Evolutionary conservation across 2,329 filamentous ascomycete species (phyloP).

Genomic region (Penicillium sp.): DNA sequence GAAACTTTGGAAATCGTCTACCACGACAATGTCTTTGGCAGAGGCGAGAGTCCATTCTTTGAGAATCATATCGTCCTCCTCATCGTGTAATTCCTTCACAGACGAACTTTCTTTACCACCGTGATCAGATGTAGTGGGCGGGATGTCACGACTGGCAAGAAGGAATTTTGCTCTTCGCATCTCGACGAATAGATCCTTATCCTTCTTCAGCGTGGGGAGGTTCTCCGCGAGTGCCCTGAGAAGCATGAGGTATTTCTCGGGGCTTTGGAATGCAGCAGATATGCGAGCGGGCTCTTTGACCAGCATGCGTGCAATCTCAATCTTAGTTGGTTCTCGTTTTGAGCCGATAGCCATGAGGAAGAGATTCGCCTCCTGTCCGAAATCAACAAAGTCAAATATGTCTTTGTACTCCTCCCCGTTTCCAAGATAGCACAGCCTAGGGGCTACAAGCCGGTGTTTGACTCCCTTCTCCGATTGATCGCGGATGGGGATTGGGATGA

Average conservation of each 20-base stretch:
- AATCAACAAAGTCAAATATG: slow-evolving; percentile 97
- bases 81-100: slow-evolving; percentile 45
- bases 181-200: slow-evolving; percentile 72
- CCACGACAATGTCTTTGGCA: slow-evolving; percentile 69
- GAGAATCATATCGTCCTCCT: slow-evolving; percentile 63
- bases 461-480: slow-evolving; percentile 41
- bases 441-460: slow-evolving; percentile 58
- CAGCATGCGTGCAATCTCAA: slow-evolving; percentile 80
- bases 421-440: slow-evolving; percentile 77
- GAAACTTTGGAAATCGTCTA: slow-evolving; percentile 88
- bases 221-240: slow-evolving; percentile 78
- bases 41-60: slow-evolving; percentile 75
- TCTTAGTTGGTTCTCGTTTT: slow-evolving; percentile 83
- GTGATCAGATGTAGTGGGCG: slow-evolving; percentile 25
- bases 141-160: slow-evolving; percentile 76
- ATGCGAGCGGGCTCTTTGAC: slow-evolving; percentile 79
- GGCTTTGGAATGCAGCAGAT: slow-evolving; percentile 72
- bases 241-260: slow-evolving; percentile 82
- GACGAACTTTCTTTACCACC: slow-evolving; percentile 13
- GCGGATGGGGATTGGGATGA: slow-evolving; percentile 63
- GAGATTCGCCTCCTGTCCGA: slow-evolving; percentile 79
- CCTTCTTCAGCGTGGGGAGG: slow-evolving; percentile 65
- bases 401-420: slow-evolving; percentile 70
- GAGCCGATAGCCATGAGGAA: slow-evolving; percentile 88
- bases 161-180: slow-evolving; percentile 76